Evolutionary conservation across 352 stramenopile genomes (phyloP).

Genomic region (Saprolegnia diclina): DNA sequence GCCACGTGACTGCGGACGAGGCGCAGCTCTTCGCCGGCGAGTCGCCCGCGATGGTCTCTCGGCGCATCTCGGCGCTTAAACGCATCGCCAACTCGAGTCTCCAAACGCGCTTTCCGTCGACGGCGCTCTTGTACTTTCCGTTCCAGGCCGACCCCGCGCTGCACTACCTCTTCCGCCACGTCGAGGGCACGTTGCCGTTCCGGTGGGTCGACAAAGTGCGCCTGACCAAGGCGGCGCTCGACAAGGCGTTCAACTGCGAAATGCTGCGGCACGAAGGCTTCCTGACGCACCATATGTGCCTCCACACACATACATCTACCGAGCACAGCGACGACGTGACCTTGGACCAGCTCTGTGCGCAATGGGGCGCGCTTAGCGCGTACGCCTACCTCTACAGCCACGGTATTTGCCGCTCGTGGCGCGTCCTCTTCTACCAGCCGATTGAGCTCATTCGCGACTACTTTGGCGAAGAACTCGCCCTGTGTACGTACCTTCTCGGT

Average conservation of each 20-base stretch:
- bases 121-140: constrained; percentile 35
- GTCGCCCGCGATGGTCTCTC: constrained; percentile 55
- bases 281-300: constrained; percentile 49
- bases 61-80: constrained; percentile 49
- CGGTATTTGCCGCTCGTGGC: constrained; percentile 12
- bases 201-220: constrained; percentile 72
- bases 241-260: constrained; percentile 68
- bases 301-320: constrained; percentile 43
- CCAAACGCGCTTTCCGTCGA: neutral
- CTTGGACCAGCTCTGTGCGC: constrained; percentile 46
- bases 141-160: constrained; percentile 46
- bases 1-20: constrained; percentile 51
- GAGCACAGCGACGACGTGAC: constrained; percentile 60
- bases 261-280: constrained; percentile 45
- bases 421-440: constrained; percentile 39
- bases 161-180: constrained; percentile 64
- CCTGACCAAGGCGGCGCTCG: constrained; percentile 61
- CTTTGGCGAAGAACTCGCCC: constrained; percentile 70
- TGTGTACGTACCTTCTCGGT: constrained; percentile 42
- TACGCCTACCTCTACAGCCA: constrained; percentile 32
- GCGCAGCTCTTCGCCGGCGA: constrained; percentile 57
- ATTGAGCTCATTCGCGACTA: constrained; percentile 63
- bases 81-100: constrained; percentile 26
- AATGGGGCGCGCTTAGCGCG: constrained; percentile 43
- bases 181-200: constrained; percentile 56